Conservation (phyloP, 306 rosid species). For the Vigna hirtella region DNA sequence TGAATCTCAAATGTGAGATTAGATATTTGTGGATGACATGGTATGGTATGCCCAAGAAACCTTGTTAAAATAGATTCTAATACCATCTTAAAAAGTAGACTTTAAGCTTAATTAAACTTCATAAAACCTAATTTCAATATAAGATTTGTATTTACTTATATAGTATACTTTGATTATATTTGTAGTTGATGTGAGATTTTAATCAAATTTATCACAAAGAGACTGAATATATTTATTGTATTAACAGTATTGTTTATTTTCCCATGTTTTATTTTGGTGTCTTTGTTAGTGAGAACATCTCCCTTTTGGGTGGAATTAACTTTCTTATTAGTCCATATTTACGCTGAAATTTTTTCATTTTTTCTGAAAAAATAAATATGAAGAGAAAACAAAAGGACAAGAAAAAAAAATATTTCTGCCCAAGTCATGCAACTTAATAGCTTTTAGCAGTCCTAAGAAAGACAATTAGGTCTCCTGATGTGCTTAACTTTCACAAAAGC, state of each 20-base stretch:
- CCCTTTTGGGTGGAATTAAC: background rate
- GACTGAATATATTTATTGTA: conserved; percentile 26
- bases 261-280: conserved; percentile 7
- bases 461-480: conserved; percentile 20
- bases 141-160: no score
- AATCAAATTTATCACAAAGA: background rate
- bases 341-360: background rate
- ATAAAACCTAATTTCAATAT: no score
- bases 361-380: conserved; percentile 1
- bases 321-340: conserved; percentile 16
- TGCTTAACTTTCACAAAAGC: conserved; percentile 34
- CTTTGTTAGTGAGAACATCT: conserved; percentile 30
- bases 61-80: no score
- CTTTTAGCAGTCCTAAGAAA: conserved; percentile 17
- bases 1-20: no score
- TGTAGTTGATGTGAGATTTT: no score
- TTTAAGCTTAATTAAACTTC: no score
- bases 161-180: no score
- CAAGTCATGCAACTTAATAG: conserved; percentile 6
- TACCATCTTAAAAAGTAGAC: no score
- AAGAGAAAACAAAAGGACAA: background rate
- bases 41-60: no score
- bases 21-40: no score
- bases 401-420: background rate
- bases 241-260: conserved; percentile 34